Conservation (phyloP, 805 yeast genomes). For the Ogataea thermomethanolica region DNA sequence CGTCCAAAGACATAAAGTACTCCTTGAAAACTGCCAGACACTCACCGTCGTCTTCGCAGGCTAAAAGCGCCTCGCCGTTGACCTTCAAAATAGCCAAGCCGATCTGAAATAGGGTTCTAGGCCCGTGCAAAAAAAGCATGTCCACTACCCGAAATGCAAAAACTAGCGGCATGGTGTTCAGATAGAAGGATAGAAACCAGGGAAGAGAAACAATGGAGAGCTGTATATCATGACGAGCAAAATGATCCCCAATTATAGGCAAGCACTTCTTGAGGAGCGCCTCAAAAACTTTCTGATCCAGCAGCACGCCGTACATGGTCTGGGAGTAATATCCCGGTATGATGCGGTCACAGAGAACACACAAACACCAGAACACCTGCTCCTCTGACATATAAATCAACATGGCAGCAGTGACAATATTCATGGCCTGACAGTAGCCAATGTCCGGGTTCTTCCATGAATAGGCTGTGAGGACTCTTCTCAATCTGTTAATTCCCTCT, state of each 20-base stretch:
- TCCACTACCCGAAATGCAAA: conserved; percentile 91
- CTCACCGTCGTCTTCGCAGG: conserved; percentile 87
- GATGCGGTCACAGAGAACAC: conserved; percentile 72
- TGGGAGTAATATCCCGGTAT: conserved; percentile 96
- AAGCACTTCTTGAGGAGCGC: conserved; percentile 81
- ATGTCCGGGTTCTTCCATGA: conserved; percentile 97
- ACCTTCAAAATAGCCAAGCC: conserved; percentile 86
- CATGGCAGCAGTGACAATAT: conserved; percentile 79
- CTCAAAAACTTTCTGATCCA: conserved; percentile 94
- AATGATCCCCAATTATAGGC: conserved; percentile 86
- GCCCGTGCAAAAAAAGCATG: conserved; percentile 85
- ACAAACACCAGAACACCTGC: conserved; percentile 93
- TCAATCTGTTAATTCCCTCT: conserved; percentile 79
- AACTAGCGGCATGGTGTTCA: conserved; percentile 91
- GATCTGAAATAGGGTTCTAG: conserved; percentile 85
- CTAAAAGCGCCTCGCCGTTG: conserved; percentile 78
- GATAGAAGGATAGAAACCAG: conserved; percentile 89
- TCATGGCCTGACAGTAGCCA: conserved; percentile 99
- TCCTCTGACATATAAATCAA: conserved; percentile 89
- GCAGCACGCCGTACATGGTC: conserved; percentile 94
- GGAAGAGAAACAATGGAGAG: conserved; percentile 90
- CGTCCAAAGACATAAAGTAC: conserved; percentile 74
- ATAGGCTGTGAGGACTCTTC: conserved; percentile 89
- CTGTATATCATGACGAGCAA: conserved; percentile 77
- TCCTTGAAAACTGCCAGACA: conserved; percentile 82